A percentile compares a stretch with the other conserved stretches of the same genome.
Evolutionary conservation across 164 flowering plant species (phyloP).

Genomic region (Magnolia kwangsiensis): DNA sequence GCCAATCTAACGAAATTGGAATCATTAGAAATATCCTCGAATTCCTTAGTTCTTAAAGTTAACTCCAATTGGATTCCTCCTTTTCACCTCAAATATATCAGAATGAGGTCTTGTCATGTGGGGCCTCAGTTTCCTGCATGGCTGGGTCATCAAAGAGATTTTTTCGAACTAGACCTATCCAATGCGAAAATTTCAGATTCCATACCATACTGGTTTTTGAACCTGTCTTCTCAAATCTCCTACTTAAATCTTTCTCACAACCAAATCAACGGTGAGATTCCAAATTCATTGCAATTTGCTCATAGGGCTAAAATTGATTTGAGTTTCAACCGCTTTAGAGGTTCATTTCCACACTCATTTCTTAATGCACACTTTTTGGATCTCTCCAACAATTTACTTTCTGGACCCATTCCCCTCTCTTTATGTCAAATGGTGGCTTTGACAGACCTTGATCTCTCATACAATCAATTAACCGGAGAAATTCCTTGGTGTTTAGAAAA

Average conservation of each 20-base stretch:
- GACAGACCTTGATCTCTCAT: background rate
- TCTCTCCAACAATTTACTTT: background rate
- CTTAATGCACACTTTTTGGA: background rate
- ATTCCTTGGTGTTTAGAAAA: background rate
- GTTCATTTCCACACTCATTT: background rate
- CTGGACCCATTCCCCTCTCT: background rate
- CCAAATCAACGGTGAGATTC: background rate
- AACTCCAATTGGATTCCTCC: conserved; percentile 2
- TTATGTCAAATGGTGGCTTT: background rate
- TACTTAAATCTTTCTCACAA: background rate
- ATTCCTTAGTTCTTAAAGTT: background rate
- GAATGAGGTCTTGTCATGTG: background rate
- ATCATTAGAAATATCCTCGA: background rate
- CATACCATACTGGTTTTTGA: background rate
- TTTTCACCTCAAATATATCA: background rate
- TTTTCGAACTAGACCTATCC: background rate
- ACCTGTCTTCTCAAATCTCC: background rate
- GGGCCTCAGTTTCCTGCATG: conserved; percentile 5
- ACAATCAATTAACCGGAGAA: background rate
- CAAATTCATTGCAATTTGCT: background rate
- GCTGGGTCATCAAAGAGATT: background rate
- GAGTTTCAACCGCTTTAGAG: background rate
- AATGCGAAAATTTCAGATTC: background rate
- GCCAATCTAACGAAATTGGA: background rate
- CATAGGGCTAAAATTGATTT: background rate